These are phyloP conservation scores for Ophiocordyceps camponoti-saundersi DNA, from an alignment of 2,329 filamentous ascomycete species.

Conservation along the genomic window DNA sequence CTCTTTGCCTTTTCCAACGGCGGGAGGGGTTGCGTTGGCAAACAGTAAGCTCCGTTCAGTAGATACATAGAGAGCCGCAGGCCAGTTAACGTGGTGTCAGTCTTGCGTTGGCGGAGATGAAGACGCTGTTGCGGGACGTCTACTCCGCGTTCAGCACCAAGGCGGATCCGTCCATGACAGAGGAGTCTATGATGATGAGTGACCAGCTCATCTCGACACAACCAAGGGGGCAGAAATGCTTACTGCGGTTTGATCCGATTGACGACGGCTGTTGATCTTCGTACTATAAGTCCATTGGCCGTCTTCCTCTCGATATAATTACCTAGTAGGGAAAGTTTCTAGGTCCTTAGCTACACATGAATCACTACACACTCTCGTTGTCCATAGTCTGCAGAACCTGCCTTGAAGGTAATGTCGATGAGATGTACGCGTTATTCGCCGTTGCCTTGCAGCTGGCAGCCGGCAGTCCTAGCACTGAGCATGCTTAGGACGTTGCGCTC, in stretches of 20 bases:
- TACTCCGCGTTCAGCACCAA: conserved; percentile 41
- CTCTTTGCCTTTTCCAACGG: conserved; percentile 52
- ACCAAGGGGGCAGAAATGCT: conserved; percentile 40
- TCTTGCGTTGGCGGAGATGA: conserved; percentile 52
- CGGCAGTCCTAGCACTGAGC: too few relatives aligned
- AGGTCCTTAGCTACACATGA: not conserved
- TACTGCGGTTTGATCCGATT: conserved; percentile 29
- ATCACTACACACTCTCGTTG: too few relatives aligned
- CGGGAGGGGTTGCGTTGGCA: conserved; percentile 47
- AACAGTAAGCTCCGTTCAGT: conserved; percentile 35
- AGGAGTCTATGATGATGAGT: conserved; percentile 42
- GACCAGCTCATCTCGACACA: conserved; percentile 53
- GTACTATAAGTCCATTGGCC: too few relatives aligned
- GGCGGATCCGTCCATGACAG: conserved; percentile 34
- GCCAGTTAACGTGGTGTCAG: conserved; percentile 6
- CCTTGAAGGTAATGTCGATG: too few relatives aligned
- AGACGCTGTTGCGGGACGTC: conserved; percentile 41
- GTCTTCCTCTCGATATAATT: too few relatives aligned
- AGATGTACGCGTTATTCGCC: too few relatives aligned
- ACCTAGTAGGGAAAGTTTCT: not conserved
- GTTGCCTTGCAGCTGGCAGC: too few relatives aligned
- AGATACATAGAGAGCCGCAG: not conserved
- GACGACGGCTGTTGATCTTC: conserved; percentile 1
- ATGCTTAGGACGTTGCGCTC: too few relatives aligned
- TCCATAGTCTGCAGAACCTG: too few relatives aligned